A percentile compares a stretch with the other conserved stretches of the same genome.
phyloP scores from a whole-genome alignment of 805 yeast genomes.

The Zygoascus bituminiphila region DNA sequence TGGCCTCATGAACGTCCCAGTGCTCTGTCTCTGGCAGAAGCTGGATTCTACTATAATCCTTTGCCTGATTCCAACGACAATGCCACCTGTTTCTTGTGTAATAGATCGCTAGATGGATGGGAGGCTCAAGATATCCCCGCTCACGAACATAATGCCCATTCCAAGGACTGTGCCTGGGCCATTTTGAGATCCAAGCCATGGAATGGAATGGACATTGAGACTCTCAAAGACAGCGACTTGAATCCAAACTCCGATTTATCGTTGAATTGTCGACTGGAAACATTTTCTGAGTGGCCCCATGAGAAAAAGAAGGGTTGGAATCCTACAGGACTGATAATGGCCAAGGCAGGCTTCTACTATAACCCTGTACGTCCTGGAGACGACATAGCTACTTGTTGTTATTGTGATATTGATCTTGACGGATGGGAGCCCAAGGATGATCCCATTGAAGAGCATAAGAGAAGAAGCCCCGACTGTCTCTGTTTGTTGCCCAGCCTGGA shows the following conservation, averaged over 20 bases:
- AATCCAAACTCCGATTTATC: conserved; percentile 21
- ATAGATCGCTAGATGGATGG: conserved; percentile 54
- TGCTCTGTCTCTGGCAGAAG: conserved; percentile 37
- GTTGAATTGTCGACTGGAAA: conserved; percentile 18
- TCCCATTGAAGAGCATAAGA: conserved; percentile 52
- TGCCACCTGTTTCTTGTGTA: conserved; percentile 53
- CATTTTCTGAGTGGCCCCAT: conserved; percentile 30
- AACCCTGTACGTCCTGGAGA: conserved; percentile 41
- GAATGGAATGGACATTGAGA: conserved; percentile 13
- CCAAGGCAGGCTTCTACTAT: conserved; percentile 58
- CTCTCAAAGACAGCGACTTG: conserved; percentile 12
- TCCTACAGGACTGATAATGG: conserved; percentile 41
- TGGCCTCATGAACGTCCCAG: conserved; percentile 24
- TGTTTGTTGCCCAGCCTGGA: conserved; percentile 23
- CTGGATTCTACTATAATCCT: conserved; percentile 58
- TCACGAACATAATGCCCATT: conserved; percentile 36
- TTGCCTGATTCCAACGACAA: conserved; percentile 39
- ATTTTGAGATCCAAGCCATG: conserved; percentile 16
- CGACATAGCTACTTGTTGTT: conserved; percentile 54
- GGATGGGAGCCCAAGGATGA: conserved; percentile 68
- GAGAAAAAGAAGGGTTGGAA: conserved; percentile 32
- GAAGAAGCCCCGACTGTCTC: conserved; percentile 36
- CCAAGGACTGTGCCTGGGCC: conserved; percentile 33
- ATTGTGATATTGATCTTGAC: conserved; percentile 54
- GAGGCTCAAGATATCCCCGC: conserved; percentile 41